Conservation (phyloP, 371 early-diverging fungal genomes). For the Mucor plumbeus region DNA sequence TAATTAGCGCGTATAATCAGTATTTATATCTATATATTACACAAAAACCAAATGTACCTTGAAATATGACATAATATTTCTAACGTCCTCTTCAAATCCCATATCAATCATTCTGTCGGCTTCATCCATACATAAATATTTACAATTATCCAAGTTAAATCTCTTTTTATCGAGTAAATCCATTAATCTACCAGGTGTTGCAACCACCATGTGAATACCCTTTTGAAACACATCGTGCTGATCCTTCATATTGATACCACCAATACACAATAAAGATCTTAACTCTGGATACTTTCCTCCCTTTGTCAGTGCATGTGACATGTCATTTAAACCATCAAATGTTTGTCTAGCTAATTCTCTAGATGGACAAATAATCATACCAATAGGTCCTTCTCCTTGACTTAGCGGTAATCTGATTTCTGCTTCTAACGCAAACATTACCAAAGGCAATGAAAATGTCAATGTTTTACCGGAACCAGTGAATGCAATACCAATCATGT, state of each 20-base stretch:
- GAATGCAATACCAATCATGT: constrained; percentile 96
- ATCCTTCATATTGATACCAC: constrained; percentile 93
- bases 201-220: constrained; percentile 85
- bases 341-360: constrained; percentile 90
- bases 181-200: constrained; percentile 95
- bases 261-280: constrained; percentile 86
- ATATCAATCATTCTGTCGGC: constrained; percentile 99
- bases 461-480: constrained; percentile 99
- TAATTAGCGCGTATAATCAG: too few relatives aligned
- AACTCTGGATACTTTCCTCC: constrained; percentile 77
- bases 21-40: neutral
- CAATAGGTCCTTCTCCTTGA: constrained; percentile 92
- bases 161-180: constrained; percentile 84
- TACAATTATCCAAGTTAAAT: constrained; percentile 81
- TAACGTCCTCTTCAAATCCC: constrained; percentile 96
- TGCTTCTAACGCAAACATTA: constrained; percentile 82
- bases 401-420: constrained; percentile 79
- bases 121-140: constrained; percentile 94
- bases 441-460: constrained; percentile 92
- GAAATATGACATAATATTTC: constrained; percentile 92
- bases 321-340: constrained; percentile 70
- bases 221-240: constrained; percentile 73
- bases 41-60: constrained; percentile 51
- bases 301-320: constrained; percentile 67
- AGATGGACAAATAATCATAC: constrained; percentile 90